phyloP scores from a whole-genome alignment of 2,329 filamentous ascomycete genomes.

The Monosporascus sp. region DNA sequence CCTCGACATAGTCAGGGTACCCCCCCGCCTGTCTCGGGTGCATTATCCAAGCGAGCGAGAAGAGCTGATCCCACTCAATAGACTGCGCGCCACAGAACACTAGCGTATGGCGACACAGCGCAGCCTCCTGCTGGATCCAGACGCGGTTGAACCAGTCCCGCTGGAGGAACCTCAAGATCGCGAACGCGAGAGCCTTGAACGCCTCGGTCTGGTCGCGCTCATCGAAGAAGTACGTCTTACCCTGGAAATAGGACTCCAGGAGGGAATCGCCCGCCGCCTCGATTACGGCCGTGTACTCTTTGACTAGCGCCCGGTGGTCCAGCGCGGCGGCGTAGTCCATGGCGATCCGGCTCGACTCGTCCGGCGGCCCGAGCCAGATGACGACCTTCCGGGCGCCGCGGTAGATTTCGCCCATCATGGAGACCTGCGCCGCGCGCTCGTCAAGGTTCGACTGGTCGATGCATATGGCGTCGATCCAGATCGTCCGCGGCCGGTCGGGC shows the following conservation, averaged over 20 bases:
- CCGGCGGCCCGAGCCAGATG: constrained; percentile 17
- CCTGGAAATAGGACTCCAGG: constrained; percentile 3
- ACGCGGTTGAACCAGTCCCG: constrained; percentile 19
- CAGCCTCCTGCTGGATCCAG: constrained; percentile 20
- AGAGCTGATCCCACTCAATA: constrained; percentile 17
- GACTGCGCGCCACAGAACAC: constrained; percentile 12
- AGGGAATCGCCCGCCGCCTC: not conserved
- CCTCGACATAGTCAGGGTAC: constrained; percentile 13
- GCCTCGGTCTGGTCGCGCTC: not conserved
- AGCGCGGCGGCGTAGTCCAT: constrained; percentile 15
- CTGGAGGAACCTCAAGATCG: constrained; percentile 16
- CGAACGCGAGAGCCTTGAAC: constrained; percentile 4
- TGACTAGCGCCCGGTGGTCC: constrained; percentile 6
- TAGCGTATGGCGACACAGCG: constrained; percentile 7
- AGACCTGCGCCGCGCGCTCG: constrained; percentile 17
- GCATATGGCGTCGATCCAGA: constrained; percentile 21
- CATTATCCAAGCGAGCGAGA: constrained; percentile 17
- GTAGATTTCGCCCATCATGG: constrained; percentile 19
- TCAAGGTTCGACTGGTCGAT: constrained; percentile 17
- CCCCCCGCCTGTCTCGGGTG: constrained; percentile 12
- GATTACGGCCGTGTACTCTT: constrained; percentile 5
- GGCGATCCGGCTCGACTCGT: constrained; percentile 10
- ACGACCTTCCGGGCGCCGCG: constrained; percentile 10
- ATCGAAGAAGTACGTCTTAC: constrained; percentile 20
- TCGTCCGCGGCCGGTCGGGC: constrained; percentile 6